These are phyloP conservation scores for Tricholoma flavovirens DNA, from an alignment of 768 basidiomycete species.

Conservation along the genomic window DNA sequence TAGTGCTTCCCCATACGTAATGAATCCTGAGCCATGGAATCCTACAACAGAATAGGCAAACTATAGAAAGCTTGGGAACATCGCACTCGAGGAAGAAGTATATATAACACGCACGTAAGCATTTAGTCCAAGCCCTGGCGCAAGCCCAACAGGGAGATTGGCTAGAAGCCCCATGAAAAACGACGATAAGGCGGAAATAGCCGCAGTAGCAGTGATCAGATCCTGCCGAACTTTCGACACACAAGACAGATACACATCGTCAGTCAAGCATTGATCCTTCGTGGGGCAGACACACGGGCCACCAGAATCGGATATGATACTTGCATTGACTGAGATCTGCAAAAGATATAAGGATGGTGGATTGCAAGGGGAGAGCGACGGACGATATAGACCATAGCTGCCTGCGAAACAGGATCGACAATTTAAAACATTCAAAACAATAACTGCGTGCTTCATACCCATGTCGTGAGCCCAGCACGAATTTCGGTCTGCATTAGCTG, in stretches of 20 bases:
- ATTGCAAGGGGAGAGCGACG: conserved; percentile 15
- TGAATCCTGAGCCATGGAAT: conserved; percentile 67
- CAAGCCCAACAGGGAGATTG: conserved; percentile 83
- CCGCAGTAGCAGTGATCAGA: conserved; percentile 78
- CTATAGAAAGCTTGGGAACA: conserved; percentile 27
- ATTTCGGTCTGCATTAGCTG: conserved; percentile 53
- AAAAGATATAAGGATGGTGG: background rate
- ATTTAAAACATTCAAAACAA: background rate
- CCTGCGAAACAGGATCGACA: conserved; percentile 30
- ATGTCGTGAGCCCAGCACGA: conserved; percentile 75
- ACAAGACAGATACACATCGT: conserved; percentile 51
- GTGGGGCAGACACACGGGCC: conserved; percentile 76
- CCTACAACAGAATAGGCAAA: conserved; percentile 88
- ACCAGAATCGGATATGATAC: conserved; percentile 69
- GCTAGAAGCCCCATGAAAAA: conserved; percentile 83
- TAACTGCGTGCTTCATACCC: conserved; percentile 40
- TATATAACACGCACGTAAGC: conserved; percentile 54
- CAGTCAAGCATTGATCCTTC: conserved; percentile 46
- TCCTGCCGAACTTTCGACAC: conserved; percentile 63
- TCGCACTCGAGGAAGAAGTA: background rate
- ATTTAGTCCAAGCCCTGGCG: conserved; percentile 79
- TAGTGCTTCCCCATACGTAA: conserved; percentile 74
- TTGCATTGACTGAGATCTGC: conserved; percentile 81
- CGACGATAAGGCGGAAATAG: conserved; percentile 66
- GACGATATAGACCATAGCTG: conserved; percentile 85